Percentiles rank a stretch among this genome's conserved stretches.
phyloP scores from a whole-genome alignment of 345 rosid genomes.

The Eucalyptus marginata region DNA sequence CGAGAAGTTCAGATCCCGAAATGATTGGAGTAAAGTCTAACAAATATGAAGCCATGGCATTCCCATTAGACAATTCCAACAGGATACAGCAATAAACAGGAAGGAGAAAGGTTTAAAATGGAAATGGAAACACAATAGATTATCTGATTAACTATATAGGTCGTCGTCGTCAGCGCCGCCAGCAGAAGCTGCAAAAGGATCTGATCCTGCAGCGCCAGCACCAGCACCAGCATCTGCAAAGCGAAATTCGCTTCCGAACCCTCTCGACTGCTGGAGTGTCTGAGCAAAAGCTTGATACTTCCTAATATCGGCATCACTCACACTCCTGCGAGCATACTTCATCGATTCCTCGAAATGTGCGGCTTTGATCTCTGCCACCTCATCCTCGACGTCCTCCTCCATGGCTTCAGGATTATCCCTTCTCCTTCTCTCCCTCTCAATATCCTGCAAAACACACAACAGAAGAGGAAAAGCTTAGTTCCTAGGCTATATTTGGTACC shows the following conservation, averaged over 20 bases:
- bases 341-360: conserved; percentile 91
- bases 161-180: conserved; percentile 74
- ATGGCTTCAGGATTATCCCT: conserved; percentile 86
- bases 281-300: conserved; percentile 97
- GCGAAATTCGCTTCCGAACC: conserved; percentile 76
- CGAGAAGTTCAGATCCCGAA: background rate
- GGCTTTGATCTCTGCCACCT: conserved; percentile 74
- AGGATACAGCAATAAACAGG: background rate
- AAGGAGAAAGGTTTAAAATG: background rate
- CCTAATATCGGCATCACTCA: conserved; percentile 87
- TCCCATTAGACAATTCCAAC: background rate
- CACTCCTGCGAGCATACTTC: conserved; percentile 90
- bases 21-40: background rate
- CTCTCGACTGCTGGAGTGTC: conserved; percentile 90
- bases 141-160: conserved; percentile 33
- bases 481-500: background rate
- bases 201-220: conserved; percentile 25
- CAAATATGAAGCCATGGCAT: background rate
- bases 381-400: conserved; percentile 87
- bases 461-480: background rate
- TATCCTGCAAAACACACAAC: conserved; percentile 35
- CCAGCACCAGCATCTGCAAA: conserved; percentile 32
- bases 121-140: background rate
- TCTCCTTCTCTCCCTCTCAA: conserved; percentile 78
- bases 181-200: conserved; percentile 68